Conservation (phyloP, 2,329 filamentous ascomycete genomes). For the Gnomoniopsis smithogilvyi region DNA sequence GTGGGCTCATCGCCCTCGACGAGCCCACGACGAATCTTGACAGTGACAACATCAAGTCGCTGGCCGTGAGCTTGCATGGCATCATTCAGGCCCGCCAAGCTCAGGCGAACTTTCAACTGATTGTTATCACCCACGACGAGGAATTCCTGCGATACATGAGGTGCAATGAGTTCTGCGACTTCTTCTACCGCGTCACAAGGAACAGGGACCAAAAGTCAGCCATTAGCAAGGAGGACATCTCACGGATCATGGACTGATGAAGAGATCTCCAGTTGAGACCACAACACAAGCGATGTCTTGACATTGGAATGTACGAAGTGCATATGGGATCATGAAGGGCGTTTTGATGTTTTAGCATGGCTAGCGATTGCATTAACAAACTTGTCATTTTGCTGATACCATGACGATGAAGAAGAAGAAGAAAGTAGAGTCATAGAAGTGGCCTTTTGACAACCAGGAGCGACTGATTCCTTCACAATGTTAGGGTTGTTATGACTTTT, state of each 20-base stretch:
- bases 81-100: slow-evolving; percentile 82
- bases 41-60: slow-evolving; percentile 85
- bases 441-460: too few relatives aligned
- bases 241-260: slow-evolving; percentile 38
- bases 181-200: slow-evolving; percentile 82
- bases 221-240: slow-evolving; percentile 69
- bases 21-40: slow-evolving; percentile 98
- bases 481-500: too few relatives aligned
- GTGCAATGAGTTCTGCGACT: slow-evolving; percentile 87
- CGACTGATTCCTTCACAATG: too few relatives aligned
- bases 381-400: background rate
- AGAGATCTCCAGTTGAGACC: background rate
- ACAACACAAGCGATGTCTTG: background rate
- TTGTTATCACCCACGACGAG: slow-evolving; percentile 98
- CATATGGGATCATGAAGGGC: background rate
- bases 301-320: background rate
- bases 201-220: slow-evolving; percentile 83
- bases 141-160: slow-evolving; percentile 93
- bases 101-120: slow-evolving; percentile 94
- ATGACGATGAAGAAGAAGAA: too few relatives aligned
- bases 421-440: background rate
- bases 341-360: background rate
- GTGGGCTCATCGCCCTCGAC: slow-evolving; percentile 92
- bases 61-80: slow-evolving; percentile 78
- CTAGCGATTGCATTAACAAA: background rate